Evolutionary conservation across 2,329 filamentous ascomycete species (phyloP), one percentile per base, ranked within the genome.

Genomic region (Phaeosphaeriaceae sp.): DNA sequence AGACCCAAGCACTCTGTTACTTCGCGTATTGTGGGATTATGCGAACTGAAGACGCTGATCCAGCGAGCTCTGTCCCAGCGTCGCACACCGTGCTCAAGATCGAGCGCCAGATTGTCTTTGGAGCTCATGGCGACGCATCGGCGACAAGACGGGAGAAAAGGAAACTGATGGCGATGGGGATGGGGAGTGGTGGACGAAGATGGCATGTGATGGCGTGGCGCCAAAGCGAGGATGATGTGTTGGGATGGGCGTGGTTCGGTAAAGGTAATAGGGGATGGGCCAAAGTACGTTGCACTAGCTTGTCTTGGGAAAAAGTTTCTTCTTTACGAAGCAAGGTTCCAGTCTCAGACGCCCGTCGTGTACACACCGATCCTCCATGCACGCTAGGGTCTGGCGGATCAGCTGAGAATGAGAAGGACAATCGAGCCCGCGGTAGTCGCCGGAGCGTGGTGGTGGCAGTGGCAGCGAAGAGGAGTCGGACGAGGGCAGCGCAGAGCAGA

Each of bases 1-100:
- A 76, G 65, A 46, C 74, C 74, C 49, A 76, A 62, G 57, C 70
- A 74, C 61, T 76, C 74, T 45, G 73, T 76, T 25, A 76, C 71
- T 61, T 76, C 72, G 62, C 74, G 74, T 59, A 76, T 76, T 56
- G 74, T 76, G 53, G 74, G 74, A 50, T 70, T 73, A 66, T 76
- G 74, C 61, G 69, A 73, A 58, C 69, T 73, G 66, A 76, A 76
- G 55, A 76, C 74, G 53, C 69, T 70, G 55, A 76, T 72, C 74
- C 74, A 76, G 59, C 70, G 67, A 40, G 65, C 60, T 45, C 73
- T 63, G 61, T 75, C 72, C 74, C 74, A 76, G 61, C 74, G 73
- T 58, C 63, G 62, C 51, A 74, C 69, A 57, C 66, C 68, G 54
- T 71, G 68, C 57, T 70, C 66, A 17, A 73, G 70, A 60, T 74